Percentiles rank a stretch among this genome's conserved stretches.
These are phyloP conservation scores for Tephrocybe sp. DNA, from an alignment of 768 basidiomycete species.

Conservation along the genomic window DNA sequence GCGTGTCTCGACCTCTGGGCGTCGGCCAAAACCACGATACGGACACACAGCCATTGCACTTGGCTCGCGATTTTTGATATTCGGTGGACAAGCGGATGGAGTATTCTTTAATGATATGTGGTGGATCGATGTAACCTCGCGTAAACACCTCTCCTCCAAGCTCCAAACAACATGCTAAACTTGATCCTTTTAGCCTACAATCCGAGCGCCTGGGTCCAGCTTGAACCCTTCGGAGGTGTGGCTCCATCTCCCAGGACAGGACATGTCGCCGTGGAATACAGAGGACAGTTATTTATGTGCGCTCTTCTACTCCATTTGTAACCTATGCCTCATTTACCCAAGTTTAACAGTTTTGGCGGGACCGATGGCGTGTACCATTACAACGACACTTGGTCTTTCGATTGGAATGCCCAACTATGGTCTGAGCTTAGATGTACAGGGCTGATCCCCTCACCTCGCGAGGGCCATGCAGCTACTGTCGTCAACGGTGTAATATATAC, in stretches of 20 bases:
- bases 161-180: neutral
- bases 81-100: constrained; percentile 96
- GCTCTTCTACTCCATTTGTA: constrained; percentile 22
- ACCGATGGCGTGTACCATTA: constrained; percentile 98
- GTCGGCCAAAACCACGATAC: constrained; percentile 83
- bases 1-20: constrained; percentile 72
- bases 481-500: constrained; percentile 98
- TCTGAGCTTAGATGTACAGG: constrained; percentile 92
- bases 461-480: constrained; percentile 94
- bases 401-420: constrained; percentile 78
- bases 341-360: constrained; percentile 75
- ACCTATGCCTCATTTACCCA: constrained; percentile 9
- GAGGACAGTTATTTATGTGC: constrained; percentile 81
- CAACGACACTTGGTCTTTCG: constrained; percentile 97
- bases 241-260: constrained; percentile 86
- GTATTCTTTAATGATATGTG: constrained; percentile 93
- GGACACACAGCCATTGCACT: constrained; percentile 93
- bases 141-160: constrained; percentile 45
- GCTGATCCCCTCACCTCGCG: constrained; percentile 90
- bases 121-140: constrained; percentile 90
- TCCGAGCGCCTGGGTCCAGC: constrained; percentile 82
- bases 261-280: constrained; percentile 80
- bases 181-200: constrained; percentile 56
- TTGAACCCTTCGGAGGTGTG: constrained; percentile 57
- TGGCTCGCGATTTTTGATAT: constrained; percentile 88